A percentile compares a stretch with the other conserved stretches of the same genome.
phyloP scores from a whole-genome alignment of 2,329 filamentous ascomycete genomes.

The Mycosphaerella sp. region DNA sequence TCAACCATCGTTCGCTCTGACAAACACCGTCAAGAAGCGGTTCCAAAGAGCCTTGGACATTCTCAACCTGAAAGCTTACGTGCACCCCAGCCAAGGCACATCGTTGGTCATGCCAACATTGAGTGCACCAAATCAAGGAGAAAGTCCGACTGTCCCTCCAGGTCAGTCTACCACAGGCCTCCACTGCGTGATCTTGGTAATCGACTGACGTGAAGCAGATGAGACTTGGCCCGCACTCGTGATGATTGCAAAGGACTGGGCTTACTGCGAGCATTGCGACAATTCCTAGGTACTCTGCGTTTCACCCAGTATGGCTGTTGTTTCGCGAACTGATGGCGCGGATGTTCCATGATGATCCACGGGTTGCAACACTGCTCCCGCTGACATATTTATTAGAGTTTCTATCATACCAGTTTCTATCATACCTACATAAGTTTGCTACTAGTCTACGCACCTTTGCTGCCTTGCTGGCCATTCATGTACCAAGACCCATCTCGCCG shows the following conservation, averaged over 20 bases:
- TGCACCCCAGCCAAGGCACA: constrained; percentile 11
- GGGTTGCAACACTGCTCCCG: not conserved
- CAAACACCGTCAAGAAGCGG: not conserved
- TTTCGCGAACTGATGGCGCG: not conserved
- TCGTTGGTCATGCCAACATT: not conserved
- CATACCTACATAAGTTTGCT: not conserved
- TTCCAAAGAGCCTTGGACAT: constrained; percentile 14
- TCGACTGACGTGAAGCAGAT: not conserved
- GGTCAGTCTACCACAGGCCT: not conserved
- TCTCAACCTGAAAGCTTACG: constrained; percentile 11
- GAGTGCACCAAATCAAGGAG: not conserved
- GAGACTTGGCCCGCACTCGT: not conserved
- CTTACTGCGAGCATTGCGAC: not conserved
- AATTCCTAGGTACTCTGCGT: too few species aligned
- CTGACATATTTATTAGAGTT: not conserved
- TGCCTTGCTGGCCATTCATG: not conserved
- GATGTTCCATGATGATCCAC: not conserved
- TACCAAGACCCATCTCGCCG: not conserved
- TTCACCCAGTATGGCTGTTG: not conserved
- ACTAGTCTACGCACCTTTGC: not conserved
- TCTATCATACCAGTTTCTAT: not conserved
- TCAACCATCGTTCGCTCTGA: not conserved
- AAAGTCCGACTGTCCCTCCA: not conserved
- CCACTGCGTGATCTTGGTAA: not conserved
- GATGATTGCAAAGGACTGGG: not conserved